Evolutionary conservation across 352 stramenopile species (phyloP), one percentile per base, ranked within the genome.

Genomic region (Blastocystis sp.): DNA sequence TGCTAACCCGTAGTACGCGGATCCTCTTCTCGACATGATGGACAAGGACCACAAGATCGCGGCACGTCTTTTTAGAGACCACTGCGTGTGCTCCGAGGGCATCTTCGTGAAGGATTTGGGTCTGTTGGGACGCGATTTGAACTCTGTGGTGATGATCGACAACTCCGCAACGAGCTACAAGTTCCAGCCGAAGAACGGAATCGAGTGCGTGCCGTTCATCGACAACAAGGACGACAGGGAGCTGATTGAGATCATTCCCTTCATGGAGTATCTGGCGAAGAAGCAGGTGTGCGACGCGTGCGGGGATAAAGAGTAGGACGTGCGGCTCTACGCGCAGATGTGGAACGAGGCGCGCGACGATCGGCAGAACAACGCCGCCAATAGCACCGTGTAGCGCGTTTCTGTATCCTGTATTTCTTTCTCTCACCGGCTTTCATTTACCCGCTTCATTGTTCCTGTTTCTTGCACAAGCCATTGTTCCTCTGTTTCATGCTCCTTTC

Each of bases 111-210:
- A 99, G 91, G 96, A 99, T 89, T 89, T 99, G 61, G 95, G 92
- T 52, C 82, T 98, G 11, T 89, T 99, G 4, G 94, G 97, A 88
- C 92, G 96, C 40, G 91, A 98, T 40, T 91, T 98, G 38, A 92
- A 91, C 21, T 93, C 97, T 89, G 93, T 93, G 28, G 98, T 99
- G 88, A 98, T 99, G 90, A 96, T 99, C 82, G 96, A 99, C 91
- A 99, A 99, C 90, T 98, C 95, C 76, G 96, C 96, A n/a, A 95
- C 95, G 90, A 97, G 94, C 3, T 99, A 98, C 90, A 92, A 98
- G 53, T 98, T 98, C 90, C 96, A 99, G 90, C 96, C 96, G 21
- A 92, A 95, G 82, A 96, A 96, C 88, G 93, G 93, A 11, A 96
- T 96, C 86, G 92, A 94, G 84, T 92, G 91, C 62, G 80, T 69